Base-by-base conservation (phyloP, 2,329 filamentous ascomycete genomes). In the Beauveria scarabaeidicola region DNA sequence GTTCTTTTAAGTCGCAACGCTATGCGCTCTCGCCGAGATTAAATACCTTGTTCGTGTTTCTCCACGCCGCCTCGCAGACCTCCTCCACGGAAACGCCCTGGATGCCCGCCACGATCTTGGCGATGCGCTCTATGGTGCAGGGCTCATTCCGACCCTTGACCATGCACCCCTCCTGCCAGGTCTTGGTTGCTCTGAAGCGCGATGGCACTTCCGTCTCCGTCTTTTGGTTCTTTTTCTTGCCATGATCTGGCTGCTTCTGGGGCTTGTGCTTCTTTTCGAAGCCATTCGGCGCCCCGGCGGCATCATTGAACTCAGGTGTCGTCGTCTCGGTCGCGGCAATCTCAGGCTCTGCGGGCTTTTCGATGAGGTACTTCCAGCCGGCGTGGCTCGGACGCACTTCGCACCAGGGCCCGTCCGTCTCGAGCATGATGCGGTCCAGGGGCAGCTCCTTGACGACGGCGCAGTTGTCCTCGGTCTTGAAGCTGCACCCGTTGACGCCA, bases 371-470 rank as follows among this genome's bases (percentile, higher is more conserved):
- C 72, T 87, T 88, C 67, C 87, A 89, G 2, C 90, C 91, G 32
- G 92, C 91, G 74, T 99, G 93, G 32, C 84, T 90, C 1, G 91
- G 87, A 25, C 94, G 81, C 61, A 99, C 93, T 72, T 99, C 94
- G 69, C 94, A 99, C 89, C 94, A 99, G 3, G 94, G 94, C 2
- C 94, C 94, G 70, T 99, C 94, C 0, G 94, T 99, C 79, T 99
- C 94, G 52, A 99, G 85, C 81, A 97, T 95, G 58, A 99, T 73
- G 51, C 87, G 77, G 59, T 92, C 85, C 11, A 99, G 76, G 11
- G 86, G 88, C 43, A 97, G 85, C 62, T 87, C 83, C 63, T 81
- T 85, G 11, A 97, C 91, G 3, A 97, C 92, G 15, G 83, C 86
- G 44, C 96, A 83, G 67, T 97, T 99, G 70, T 96, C 91, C 11